Conservation (phyloP, 495 filamentous ascomycete genomes). For the Tuber brumale region DNA sequence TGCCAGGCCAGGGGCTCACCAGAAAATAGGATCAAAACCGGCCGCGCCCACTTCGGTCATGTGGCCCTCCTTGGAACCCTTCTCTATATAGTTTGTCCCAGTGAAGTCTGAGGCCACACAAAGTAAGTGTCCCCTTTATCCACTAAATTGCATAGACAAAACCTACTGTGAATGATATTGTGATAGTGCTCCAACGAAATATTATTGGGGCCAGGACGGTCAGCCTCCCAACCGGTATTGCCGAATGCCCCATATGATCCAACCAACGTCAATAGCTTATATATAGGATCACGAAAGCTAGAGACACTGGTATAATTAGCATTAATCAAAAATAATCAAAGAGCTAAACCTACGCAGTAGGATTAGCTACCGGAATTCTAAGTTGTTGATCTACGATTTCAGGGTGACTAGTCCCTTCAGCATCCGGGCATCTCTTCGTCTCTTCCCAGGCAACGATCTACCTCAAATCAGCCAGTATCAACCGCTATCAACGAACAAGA, state of each 20-base stretch:
- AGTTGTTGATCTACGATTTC: conserved; percentile 10
- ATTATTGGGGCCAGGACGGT: neutral
- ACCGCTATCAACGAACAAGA: neutral
- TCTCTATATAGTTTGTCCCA: neutral
- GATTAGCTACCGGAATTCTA: neutral
- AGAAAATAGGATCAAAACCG: conserved; percentile 20
- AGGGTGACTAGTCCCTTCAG: neutral
- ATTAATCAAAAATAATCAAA: neutral
- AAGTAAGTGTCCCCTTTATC: neutral
- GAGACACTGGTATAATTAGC: neutral
- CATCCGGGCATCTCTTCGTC: conserved; percentile 10
- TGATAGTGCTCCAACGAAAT: conserved; percentile 12
- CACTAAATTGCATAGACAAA: neutral
- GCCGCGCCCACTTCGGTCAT: conserved; percentile 2
- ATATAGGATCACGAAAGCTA: conserved; percentile 14
- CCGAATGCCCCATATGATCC: conserved; percentile 5
- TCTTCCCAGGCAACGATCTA: neutral
- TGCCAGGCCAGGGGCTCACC: neutral
- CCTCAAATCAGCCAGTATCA: neutral
- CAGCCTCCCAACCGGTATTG: neutral
- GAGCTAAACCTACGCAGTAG: neutral
- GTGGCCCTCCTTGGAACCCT: neutral
- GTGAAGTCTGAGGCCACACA: neutral
- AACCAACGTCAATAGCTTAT: conserved; percentile 8
- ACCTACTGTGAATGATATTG: conserved; percentile 9